A percentile compares a stretch with the other conserved stretches of the same genome.
Conservation (phyloP, 257 asterid species). For the Cinchona pubescens region DNA sequence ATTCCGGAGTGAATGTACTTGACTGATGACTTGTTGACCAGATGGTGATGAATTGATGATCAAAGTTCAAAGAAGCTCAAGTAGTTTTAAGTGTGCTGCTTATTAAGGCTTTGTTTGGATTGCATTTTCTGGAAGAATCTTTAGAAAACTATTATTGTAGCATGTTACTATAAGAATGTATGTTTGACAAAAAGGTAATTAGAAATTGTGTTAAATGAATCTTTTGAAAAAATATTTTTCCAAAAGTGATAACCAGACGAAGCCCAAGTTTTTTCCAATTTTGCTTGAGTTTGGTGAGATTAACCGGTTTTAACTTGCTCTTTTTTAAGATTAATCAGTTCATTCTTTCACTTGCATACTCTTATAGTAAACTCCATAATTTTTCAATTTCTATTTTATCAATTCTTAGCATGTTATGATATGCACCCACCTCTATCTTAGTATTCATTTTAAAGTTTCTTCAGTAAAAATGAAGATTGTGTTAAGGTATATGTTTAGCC, state of each 20-base stretch:
- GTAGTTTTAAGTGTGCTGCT: neutral
- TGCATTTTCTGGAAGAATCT: no score
- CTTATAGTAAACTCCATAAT: neutral
- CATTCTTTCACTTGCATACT: neutral
- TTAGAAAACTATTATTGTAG: no score
- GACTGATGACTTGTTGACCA: neutral
- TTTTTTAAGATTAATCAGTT: neutral
- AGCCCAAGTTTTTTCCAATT: no score
- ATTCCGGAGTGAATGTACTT: neutral
- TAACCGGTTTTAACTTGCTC: neutral
- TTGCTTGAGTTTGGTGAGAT: neutral
- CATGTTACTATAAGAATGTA: no score
- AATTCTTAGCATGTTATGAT: neutral
- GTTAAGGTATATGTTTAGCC: neutral
- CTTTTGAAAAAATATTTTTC: no score
- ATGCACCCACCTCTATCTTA: neutral
- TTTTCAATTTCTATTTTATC: neutral
- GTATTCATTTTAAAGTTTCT: neutral
- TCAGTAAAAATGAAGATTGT: neutral
- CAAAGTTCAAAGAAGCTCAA: neutral
- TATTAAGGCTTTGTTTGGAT: no score
- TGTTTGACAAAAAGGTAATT: no score
- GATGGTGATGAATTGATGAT: neutral
- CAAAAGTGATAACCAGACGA: no score
- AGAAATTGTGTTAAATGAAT: no score